Base-by-base conservation (phyloP, 2,329 filamentous ascomycete genomes). In the Akanthomyces dipterigenus region DNA sequence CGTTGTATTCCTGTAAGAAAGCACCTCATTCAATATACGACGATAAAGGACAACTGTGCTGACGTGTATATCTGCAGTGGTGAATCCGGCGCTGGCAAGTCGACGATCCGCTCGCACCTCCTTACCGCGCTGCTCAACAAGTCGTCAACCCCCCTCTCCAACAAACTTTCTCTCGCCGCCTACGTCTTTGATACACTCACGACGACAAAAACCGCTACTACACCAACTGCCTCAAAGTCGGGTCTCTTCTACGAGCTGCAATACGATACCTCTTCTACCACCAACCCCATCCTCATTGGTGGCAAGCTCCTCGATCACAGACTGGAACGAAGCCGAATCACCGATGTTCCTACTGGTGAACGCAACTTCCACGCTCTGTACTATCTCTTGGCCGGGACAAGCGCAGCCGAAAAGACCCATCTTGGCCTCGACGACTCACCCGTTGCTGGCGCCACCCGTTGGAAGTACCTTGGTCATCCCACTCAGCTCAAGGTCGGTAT, bases 401-500 rank as follows among this genome's bases (percentile, higher is more conserved):
- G 92, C 68, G 82, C 86, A 3, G 91, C 91, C 3, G 95, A 99
- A 73, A 97, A 93, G 79, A 74, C 88, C 14, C 95, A 99, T 80
- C 78, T 99, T 5, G 83, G 85, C 14, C 78, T 87, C 24, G 83
- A 87, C 31, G 76, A 78, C 6, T 73, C 71, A 18, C 70, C 78
- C 5, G 85, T 88, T 67, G 71, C 71, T 16, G 72, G 79, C 4
- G 85, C 88, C 69, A 96, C 91, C 77, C 83, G 95, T 75, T 99
- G 95, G 95, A 90, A 92, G 72, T 99, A 96, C 71, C 83, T 99
- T 3, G 95, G 95, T 3, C 95, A 99, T 68, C 95, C 93, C 1
- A 97, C 93, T 0, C 95, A 99, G 75, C 82, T 99, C 65, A 98
- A 96, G 74, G 91, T 98, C 31, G 95, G 95, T 62, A 93, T 99